Percentiles rank a stretch among this genome's conserved stretches.
Conservation (phyloP, 805 yeast genomes). For the Ogataea sp. region DNA sequence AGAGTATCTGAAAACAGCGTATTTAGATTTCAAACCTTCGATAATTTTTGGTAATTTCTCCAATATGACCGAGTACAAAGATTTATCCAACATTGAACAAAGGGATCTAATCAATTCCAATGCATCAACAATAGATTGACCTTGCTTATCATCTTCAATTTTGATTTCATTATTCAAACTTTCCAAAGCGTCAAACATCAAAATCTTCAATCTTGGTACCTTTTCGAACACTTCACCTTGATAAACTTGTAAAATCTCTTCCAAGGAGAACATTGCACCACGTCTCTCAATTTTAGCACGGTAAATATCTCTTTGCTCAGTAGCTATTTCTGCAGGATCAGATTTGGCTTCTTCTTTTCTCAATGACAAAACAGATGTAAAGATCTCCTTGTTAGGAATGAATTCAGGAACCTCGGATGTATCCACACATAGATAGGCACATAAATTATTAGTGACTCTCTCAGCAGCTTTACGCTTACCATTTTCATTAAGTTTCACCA, state of each 20-base stretch:
- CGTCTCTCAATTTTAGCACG: conserved; percentile 75
- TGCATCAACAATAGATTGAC: conserved; percentile 81
- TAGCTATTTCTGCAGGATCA: conserved; percentile 53
- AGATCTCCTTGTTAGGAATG: conserved; percentile 47
- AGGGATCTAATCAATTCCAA: conserved; percentile 75
- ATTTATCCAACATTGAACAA: conserved; percentile 47
- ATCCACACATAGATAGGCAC: conserved; percentile 92
- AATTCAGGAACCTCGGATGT: conserved; percentile 95
- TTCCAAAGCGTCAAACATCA: conserved; percentile 59
- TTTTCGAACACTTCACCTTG: conserved; percentile 45
- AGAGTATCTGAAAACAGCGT: conserved; percentile 80
- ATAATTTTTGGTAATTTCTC: conserved; percentile 45
- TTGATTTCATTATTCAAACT: conserved; percentile 18
- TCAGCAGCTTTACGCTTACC: conserved; percentile 73
- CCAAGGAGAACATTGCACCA: conserved; percentile 74
- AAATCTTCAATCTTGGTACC: conserved; percentile 57
- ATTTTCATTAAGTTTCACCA: conserved; percentile 44
- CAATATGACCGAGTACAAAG: conserved; percentile 42
- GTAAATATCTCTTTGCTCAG: conserved; percentile 53
- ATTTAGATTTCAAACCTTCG: conserved; percentile 53
- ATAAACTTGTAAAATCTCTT: conserved; percentile 45
- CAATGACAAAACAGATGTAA: conserved; percentile 59
- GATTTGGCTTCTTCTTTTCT: conserved; percentile 67
- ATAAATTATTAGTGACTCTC: conserved; percentile 81
- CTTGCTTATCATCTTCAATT: conserved; percentile 35